Conservation (phyloP, 192 early-diverging fungal genomes). For the Dimargaris verticillata region DNA sequence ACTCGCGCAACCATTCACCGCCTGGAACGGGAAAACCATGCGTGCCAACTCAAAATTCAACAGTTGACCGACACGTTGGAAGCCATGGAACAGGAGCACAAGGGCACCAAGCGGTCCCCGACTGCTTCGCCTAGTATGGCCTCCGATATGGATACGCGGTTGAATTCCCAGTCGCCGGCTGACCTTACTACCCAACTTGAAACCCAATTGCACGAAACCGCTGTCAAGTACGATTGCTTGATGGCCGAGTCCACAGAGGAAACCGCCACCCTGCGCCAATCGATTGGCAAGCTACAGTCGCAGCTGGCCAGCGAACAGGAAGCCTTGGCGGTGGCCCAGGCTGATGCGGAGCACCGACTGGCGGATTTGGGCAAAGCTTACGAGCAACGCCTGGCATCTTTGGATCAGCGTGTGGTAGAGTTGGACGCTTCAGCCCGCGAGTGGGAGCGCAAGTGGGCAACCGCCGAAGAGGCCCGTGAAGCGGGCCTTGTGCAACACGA, state of each 20-base stretch:
- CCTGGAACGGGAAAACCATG: not conserved
- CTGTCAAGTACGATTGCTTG: no score
- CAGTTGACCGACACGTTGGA: slow-evolving; percentile 1
- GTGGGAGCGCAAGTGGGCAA: not conserved
- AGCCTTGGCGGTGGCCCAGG: not conserved
- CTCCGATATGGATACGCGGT: no score
- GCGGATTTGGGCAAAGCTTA: no score
- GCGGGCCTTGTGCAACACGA: not conserved
- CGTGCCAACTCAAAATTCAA: not conserved
- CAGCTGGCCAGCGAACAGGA: not conserved
- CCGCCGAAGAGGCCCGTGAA: slow-evolving; percentile 3
- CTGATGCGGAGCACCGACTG: no score
- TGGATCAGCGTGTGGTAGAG: not conserved
- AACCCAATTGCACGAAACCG: no score
- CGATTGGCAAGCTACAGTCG: not conserved
- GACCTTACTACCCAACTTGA: no score
- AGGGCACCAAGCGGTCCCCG: no score
- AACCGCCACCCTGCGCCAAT: no score
- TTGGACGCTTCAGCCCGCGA: not conserved
- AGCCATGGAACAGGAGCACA: no score
- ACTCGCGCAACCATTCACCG: slow-evolving; percentile 2
- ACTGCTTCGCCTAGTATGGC: no score
- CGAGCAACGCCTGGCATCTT: not conserved
- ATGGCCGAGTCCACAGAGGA: no score
- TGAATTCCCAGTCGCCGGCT: no score